Base-by-base conservation (phyloP, 129 eudicot genomes). In the carrot (Daucus carota) region DNA sequence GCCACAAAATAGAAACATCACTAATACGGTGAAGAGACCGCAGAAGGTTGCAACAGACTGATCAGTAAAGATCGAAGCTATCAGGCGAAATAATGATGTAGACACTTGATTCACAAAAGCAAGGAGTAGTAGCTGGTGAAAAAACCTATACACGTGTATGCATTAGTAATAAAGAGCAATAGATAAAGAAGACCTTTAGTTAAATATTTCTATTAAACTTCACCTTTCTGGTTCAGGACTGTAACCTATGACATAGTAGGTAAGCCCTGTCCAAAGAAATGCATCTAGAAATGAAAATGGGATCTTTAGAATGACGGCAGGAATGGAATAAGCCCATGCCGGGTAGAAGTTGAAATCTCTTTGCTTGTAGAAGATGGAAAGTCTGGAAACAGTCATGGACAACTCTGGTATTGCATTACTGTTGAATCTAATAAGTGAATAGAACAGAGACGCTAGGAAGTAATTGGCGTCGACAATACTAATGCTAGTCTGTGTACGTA, bases 181-280 rank as follows among this genome's bases (percentile, higher is more conserved):
- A 8, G 45, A 34, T 18, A 67, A 8, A 17, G 2, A 65, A 34
- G 24, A 34, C 18, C n/a, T 67, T 18, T 18, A 18, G 43, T 67
- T 33, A 17, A 13, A 63, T 33, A 17, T 29, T 20, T 13, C 0
- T 43, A 14, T 16, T 4, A 38, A 75, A 42, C 17, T 66, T 11
- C 44, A 77, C 80, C 80, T 68, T 47, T 46, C 50, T 20, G 47
- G 67, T 47, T 77, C 80, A 13, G 80, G 80, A 36, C 75, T 67
- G 75, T 77, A 77, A 20, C 80, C 80, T 10, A 70, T 77, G 24
- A 68, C 80, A 34, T 77, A 77, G 63, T 77, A 77, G 15, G 80
- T 77, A 38, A 77, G 66, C n/a, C 74, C 45, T n/a, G 80, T 77
- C 80, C 80, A 77, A 45, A 77, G 47, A 46, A 68, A 45, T 24